A percentile compares a stretch with the other conserved stretches of the same genome.
phyloP scores from a whole-genome alignment of 805 yeast genomes.

The Monosporozyma solicola region DNA sequence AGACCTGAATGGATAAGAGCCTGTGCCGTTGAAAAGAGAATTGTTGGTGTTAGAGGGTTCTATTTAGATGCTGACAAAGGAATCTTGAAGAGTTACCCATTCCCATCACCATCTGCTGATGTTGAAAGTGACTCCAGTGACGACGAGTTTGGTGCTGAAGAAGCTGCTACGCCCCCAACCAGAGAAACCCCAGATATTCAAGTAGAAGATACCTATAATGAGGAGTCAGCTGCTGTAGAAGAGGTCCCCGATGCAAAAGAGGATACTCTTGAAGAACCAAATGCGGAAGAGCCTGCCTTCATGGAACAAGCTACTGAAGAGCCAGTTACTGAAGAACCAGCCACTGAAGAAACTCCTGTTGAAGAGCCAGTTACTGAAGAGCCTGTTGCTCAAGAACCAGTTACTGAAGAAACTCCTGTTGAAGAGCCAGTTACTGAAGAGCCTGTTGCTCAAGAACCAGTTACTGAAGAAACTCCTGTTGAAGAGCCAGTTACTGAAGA shows the following conservation, averaged over 20 bases:
- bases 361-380: too few species aligned
- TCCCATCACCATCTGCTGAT: conserved; percentile 17
- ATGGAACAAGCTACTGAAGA: not conserved
- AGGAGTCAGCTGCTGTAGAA: not conserved
- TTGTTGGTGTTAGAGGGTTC: conserved; percentile 87
- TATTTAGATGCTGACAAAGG: conserved; percentile 50
- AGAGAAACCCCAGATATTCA: not conserved
- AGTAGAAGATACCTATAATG: not conserved
- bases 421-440: too few species aligned
- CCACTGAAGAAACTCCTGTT: not conserved
- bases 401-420: too few species aligned
- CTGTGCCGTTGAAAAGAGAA: conserved; percentile 78
- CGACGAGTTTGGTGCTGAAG: not conserved
- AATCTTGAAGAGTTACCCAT: conserved; percentile 38
- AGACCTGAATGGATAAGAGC: conserved; percentile 97
- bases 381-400: too few species aligned
- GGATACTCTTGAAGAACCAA: not conserved
- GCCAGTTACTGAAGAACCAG: not conserved
- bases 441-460: too few species aligned
- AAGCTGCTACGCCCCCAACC: not conserved
- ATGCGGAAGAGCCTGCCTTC: not conserved
- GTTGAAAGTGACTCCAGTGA: conserved; percentile 1
- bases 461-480: too few species aligned
- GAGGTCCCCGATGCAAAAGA: too few species aligned
- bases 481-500: too few species aligned